Conservation (phyloP, 176 grass and related monocot genomes). For the Bolboschoenus planiculmis region DNA sequence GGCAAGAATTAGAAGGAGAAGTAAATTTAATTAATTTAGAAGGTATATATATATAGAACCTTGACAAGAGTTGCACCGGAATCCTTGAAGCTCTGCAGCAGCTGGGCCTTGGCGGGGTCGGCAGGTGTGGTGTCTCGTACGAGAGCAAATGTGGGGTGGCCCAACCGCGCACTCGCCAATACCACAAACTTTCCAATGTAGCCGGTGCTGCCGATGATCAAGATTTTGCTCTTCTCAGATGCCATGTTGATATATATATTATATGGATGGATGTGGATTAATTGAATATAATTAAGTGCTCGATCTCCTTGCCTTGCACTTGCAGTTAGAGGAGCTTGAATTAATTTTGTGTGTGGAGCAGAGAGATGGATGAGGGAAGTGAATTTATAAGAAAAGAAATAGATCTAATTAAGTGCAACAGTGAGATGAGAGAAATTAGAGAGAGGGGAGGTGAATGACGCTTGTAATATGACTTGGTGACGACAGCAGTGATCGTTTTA, state of each 20-base stretch:
- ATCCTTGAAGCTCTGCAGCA: constrained; percentile 43
- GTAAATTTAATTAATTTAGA: no score
- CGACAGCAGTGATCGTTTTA: no score
- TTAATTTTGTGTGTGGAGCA: background rate
- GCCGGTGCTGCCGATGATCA: constrained; percentile 49
- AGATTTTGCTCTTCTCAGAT: constrained; percentile 43
- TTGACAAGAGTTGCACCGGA: constrained; percentile 47
- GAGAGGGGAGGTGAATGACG: background rate
- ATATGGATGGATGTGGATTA: background rate
- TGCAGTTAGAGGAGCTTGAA: background rate
- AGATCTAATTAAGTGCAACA: background rate
- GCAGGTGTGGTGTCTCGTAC: constrained; percentile 38
- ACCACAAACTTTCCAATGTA: constrained; percentile 47
- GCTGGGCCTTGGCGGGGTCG: constrained; percentile 47
- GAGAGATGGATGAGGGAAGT: background rate
- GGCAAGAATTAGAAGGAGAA: background rate
- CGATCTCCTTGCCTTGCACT: background rate
- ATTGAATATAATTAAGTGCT: background rate
- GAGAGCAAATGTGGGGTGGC: constrained; percentile 39
- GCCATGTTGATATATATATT: constrained; percentile 6
- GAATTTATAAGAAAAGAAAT: background rate
- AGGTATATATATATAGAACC: no score
- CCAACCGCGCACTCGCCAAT: constrained; percentile 35
- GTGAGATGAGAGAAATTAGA: no score
- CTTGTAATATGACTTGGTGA: background rate